A percentile compares a stretch with the other conserved stretches of the same genome.
These are phyloP conservation scores for Penicillium sp. DNA, from an alignment of 2,329 filamentous ascomycete genomes.

Conservation along the genomic window DNA sequence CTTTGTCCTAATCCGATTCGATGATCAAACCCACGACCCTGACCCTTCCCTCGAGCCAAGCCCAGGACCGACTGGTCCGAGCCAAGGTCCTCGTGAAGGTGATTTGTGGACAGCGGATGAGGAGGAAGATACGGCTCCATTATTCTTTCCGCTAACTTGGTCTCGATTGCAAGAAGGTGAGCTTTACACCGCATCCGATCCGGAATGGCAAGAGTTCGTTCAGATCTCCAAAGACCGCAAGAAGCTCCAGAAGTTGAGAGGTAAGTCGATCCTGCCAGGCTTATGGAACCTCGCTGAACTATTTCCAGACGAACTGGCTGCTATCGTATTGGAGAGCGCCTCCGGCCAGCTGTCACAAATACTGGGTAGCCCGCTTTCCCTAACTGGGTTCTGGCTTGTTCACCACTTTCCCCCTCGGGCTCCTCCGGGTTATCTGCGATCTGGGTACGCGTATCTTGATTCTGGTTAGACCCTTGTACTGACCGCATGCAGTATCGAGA, in stretches of 20 bases:
- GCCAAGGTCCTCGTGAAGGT: slow-evolving; percentile 2
- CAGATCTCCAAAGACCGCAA: slow-evolving; percentile 56
- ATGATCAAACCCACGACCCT: slow-evolving; percentile 25
- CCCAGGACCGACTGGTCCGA: slow-evolving; percentile 2
- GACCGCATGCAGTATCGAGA: slow-evolving; percentile 26
- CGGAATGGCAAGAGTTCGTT: slow-evolving; percentile 62
- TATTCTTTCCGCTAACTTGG: slow-evolving; percentile 63
- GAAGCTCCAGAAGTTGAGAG: slow-evolving; percentile 49
- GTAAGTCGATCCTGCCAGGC: slow-evolving; percentile 25
- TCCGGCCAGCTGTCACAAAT: slow-evolving; percentile 43
- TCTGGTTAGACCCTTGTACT: slow-evolving; percentile 4
- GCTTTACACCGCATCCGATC: slow-evolving; percentile 46
- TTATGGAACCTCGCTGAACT: slow-evolving; percentile 6
- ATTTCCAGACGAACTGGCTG: slow-evolving; percentile 47
- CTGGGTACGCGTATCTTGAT: slow-evolving; percentile 51
- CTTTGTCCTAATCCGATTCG: slow-evolving; percentile 32
- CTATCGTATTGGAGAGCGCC: slow-evolving; percentile 45
- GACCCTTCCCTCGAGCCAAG: slow-evolving; percentile 14
- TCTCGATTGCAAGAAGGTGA: slow-evolving; percentile 35
- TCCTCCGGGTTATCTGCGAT: slow-evolving; percentile 58
- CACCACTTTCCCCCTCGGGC: slow-evolving; percentile 59
- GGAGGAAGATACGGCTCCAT: slow-evolving; percentile 44
- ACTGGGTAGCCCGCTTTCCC: slow-evolving; percentile 49
- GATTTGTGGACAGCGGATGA: slow-evolving; percentile 10
- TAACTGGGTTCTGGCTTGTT: slow-evolving; percentile 59